Conservation (phyloP, 345 rosid genomes). For the Toxicodendron radicans region DNA sequence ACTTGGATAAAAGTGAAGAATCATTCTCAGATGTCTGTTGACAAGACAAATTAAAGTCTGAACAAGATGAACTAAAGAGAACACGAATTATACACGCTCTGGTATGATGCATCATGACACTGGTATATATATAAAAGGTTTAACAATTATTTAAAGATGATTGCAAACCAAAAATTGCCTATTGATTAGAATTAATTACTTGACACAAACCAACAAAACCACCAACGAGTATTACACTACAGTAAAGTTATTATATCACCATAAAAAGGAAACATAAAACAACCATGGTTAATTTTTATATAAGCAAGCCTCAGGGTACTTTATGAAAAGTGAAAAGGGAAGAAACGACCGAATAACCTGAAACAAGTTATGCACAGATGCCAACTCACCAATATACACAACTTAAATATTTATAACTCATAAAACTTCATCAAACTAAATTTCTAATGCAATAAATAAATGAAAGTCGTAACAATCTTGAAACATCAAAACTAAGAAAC, state of each 20-base stretch:
- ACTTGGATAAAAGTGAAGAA: slow-evolving; percentile 29
- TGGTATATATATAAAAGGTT: neutral
- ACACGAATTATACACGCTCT: neutral
- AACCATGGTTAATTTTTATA: neutral
- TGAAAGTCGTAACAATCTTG: neutral
- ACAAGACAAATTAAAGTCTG: slow-evolving; percentile 13
- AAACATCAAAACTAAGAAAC: neutral
- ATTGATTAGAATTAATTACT: neutral
- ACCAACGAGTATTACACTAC: too few relatives aligned
- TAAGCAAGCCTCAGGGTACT: neutral
- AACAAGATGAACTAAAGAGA: neutral
- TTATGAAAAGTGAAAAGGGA: neutral
- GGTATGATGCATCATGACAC: neutral
- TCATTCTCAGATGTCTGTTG: slow-evolving; percentile 33
- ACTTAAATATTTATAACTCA: neutral
- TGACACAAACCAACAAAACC: neutral
- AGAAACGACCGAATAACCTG: neutral
- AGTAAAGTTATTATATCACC: neutral
- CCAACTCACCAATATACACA: neutral
- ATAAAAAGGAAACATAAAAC: neutral
- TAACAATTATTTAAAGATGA: neutral
- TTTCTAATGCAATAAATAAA: neutral
- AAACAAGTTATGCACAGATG: neutral
- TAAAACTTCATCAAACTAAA: slow-evolving; percentile 3
- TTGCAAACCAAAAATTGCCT: neutral